Evolutionary conservation across 768 basidiomycete genomes (phyloP).

Genomic region (Suillus sp.): DNA sequence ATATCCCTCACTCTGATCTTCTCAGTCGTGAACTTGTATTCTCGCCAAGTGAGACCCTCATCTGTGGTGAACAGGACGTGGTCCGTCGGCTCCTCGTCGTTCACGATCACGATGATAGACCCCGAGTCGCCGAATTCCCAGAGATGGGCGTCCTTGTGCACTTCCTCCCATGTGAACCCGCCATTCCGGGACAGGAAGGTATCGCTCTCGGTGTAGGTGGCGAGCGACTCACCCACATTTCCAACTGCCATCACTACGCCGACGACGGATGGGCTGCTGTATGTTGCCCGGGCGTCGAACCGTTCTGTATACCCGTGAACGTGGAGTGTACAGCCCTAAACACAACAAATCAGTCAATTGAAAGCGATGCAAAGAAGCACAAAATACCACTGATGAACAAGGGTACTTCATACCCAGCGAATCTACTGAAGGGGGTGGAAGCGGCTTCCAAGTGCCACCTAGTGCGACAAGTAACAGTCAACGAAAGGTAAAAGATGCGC

Average conservation of each 20-base stretch:
- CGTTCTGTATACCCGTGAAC: slow-evolving; percentile 97
- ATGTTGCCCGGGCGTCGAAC: slow-evolving; percentile 86
- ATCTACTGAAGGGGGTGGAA: slow-evolving; percentile 75
- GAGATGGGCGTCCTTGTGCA: slow-evolving; percentile 96
- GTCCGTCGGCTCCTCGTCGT: slow-evolving; percentile 93
- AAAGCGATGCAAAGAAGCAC: neutral
- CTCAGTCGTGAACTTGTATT: slow-evolving; percentile 78
- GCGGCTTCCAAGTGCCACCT: slow-evolving; percentile 87
- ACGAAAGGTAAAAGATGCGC: neutral
- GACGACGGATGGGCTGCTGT: slow-evolving; percentile 88
- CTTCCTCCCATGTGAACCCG: slow-evolving; percentile 98
- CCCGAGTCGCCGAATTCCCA: slow-evolving; percentile 99
- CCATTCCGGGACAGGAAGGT: slow-evolving; percentile 96
- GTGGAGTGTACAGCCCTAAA: slow-evolving; percentile 81
- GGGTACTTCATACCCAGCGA: slow-evolving; percentile 72
- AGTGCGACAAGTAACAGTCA: slow-evolving; percentile 9
- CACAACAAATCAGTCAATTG: slow-evolving; percentile 8
- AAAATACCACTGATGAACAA: slow-evolving; percentile 66
- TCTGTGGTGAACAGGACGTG: slow-evolving; percentile 88
- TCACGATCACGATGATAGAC: slow-evolving; percentile 88
- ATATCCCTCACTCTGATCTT: slow-evolving; percentile 75
- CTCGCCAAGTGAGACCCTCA: slow-evolving; percentile 85
- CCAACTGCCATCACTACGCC: slow-evolving; percentile 96
- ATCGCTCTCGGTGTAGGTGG: slow-evolving; percentile 82
- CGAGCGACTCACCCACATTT: slow-evolving; percentile 86